These are phyloP conservation scores for Trichoderma sp. DNA, from an alignment of 2,329 filamentous ascomycete genomes.

Conservation along the genomic window DNA sequence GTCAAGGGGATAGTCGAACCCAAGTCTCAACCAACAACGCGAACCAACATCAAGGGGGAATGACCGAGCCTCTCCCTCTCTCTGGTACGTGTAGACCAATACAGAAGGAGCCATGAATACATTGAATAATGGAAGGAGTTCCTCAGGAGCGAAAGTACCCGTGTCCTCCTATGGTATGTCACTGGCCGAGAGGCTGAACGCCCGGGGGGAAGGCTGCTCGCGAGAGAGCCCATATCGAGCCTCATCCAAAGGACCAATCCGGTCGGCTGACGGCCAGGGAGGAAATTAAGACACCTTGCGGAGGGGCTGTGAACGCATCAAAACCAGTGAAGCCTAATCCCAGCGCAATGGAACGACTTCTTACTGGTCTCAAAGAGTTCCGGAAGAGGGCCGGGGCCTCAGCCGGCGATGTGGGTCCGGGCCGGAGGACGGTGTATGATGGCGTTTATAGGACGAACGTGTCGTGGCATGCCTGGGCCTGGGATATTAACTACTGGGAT, in stretches of 20 bases:
- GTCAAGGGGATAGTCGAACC: background rate
- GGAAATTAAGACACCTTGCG: slow-evolving; percentile 11
- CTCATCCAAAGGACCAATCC: background rate
- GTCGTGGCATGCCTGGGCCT: background rate
- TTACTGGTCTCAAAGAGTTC: slow-evolving; percentile 4
- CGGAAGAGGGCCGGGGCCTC: slow-evolving; percentile 8
- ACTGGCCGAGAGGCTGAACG: background rate
- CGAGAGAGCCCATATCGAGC: background rate
- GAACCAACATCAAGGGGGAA: background rate
- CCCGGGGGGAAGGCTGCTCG: background rate
- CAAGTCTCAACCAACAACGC: background rate
- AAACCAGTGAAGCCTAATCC: slow-evolving; percentile 17
- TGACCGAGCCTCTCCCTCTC: background rate
- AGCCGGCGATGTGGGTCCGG: slow-evolving; percentile 20
- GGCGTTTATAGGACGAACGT: background rate
- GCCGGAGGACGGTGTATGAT: slow-evolving; percentile 2
- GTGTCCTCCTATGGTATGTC: background rate
- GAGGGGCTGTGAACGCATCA: slow-evolving; percentile 18
- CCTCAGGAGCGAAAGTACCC: background rate
- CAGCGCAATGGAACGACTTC: slow-evolving; percentile 16
- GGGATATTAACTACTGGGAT: background rate
- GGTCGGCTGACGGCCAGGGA: background rate
- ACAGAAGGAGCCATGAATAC: background rate
- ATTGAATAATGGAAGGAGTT: background rate
- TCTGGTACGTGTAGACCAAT: background rate